Conservation (phyloP, 2,329 filamentous ascomycete species). For the Trichophyton equinum region DNA sequence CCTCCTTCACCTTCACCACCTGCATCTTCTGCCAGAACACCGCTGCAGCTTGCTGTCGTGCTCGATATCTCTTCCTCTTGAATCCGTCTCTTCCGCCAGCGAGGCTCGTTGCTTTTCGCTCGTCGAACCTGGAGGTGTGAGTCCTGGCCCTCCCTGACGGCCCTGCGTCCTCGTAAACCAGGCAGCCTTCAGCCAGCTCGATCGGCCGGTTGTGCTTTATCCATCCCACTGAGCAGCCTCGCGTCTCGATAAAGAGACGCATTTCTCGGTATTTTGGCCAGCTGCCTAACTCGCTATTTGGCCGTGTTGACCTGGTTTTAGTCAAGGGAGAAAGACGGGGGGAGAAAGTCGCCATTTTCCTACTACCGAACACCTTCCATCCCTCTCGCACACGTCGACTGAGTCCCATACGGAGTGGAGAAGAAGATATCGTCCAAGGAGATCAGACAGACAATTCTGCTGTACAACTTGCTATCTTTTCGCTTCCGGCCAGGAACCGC, state of each 20-base stretch:
- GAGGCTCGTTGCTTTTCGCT: background rate
- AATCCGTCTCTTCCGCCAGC: background rate
- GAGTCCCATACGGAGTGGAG: background rate
- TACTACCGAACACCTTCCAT: background rate
- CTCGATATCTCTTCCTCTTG: background rate
- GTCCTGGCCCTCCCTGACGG: constrained; percentile 1
- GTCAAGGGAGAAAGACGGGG: background rate
- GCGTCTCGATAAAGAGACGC: background rate
- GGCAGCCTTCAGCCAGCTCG: background rate
- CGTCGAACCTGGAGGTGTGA: background rate
- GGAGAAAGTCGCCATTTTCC: background rate
- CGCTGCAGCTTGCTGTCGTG: background rate
- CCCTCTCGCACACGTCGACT: background rate
- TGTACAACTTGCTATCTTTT: constrained; percentile 1
- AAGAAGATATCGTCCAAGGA: background rate
- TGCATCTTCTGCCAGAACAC: background rate
- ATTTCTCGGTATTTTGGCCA: background rate
- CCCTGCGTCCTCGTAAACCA: background rate
- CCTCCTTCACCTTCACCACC: background rate
- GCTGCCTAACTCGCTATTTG: background rate
- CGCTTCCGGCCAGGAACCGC: background rate
- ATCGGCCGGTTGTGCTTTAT: background rate
- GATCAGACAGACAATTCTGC: background rate
- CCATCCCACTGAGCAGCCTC: background rate
- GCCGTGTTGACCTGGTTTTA: background rate